phyloP scores from a whole-genome alignment of 805 yeast species.

The Hanseniaspora osmophila region DNA sequence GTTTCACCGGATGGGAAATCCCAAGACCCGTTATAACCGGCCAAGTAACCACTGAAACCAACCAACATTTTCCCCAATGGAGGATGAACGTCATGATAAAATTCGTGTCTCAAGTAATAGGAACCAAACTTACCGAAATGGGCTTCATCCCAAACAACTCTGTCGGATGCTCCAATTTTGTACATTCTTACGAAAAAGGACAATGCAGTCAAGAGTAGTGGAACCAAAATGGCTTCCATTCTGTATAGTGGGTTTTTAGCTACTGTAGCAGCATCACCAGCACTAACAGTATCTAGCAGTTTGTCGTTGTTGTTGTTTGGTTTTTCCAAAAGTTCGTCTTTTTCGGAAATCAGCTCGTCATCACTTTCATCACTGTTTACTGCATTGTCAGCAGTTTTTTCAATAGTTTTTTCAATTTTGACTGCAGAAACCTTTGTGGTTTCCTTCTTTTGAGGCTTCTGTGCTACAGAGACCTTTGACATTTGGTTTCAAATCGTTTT shows the following conservation, averaged over 20 bases:
- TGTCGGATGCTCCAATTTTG: constrained; percentile 39
- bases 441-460: too few species aligned
- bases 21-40: constrained; percentile 74
- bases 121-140: constrained; percentile 83
- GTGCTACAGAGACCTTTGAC: too few species aligned
- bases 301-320: too few species aligned
- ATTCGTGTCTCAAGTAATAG: constrained; percentile 62
- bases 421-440: too few species aligned
- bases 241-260: constrained; percentile 8
- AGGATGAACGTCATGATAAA: constrained; percentile 79
- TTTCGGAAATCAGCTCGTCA: not conserved
- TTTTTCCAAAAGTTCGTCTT: not conserved
- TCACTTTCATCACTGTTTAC: not conserved
- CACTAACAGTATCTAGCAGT: too few species aligned
- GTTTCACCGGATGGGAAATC: constrained; percentile 52
- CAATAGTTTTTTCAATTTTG: too few species aligned
- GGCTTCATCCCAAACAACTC: constrained; percentile 82
- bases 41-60: constrained; percentile 64
- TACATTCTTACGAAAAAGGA: constrained; percentile 46
- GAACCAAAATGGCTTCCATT: constrained; percentile 27
- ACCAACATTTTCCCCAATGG: constrained; percentile 74
- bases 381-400: too few species aligned
- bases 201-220: constrained; percentile 29
- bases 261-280: not conserved
- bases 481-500: too few species aligned